Evolutionary conservation across 768 basidiomycete species (phyloP), one percentile per base, ranked within the genome.

Genomic region (Amanita subjunquillea): DNA sequence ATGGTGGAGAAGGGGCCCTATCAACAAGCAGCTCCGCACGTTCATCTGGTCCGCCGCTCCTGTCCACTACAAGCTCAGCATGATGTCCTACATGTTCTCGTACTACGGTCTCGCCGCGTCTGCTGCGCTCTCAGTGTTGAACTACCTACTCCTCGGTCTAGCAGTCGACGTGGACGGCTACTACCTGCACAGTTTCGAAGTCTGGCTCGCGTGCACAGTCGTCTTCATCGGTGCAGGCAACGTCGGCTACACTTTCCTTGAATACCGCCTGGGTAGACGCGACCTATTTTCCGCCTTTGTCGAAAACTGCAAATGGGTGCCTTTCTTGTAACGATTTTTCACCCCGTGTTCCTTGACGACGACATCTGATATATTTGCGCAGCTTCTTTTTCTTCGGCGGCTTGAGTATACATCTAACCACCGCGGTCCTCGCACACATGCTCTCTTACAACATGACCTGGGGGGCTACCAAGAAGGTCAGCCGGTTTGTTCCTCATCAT

Each of bases 331-430:
- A 84, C 70, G 15, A n/a, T 51, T 40, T 50, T 17, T 10, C 13
- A 5, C 4, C 20, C 32, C 45, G 45, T 51, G 23, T 48, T n/a
- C 9, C 17, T 20, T 30, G 17, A 17, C 13, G n/a, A 36, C 25
- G 17, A 38, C 10, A 3, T 23, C 15, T 48, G 46, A 48, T 13
- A 22, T 48, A 32, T 29, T 42, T 48, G 10, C 46, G 2, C 58
- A 85, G 83, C 71, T 84, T 84, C 72, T 84, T 87, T 70, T 86
- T 87, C 75, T 87, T 87, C 58, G 79, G 81, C 23, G 86, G 87
- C 1, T 70, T 91, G 46, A 82, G 82, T 51, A 76, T 87, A 55
- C 87, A 87, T 53, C 71, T 90, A 38, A 71, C 75, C 27, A 74
- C 75, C 23, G 79, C 85, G 1, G 69, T 87, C 32, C 71, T 86